Evolutionary conservation across 176 grass and related monocot genomes (phyloP), one percentile per base, ranked within the genome.

Genomic region (Aechmea fasciata): DNA sequence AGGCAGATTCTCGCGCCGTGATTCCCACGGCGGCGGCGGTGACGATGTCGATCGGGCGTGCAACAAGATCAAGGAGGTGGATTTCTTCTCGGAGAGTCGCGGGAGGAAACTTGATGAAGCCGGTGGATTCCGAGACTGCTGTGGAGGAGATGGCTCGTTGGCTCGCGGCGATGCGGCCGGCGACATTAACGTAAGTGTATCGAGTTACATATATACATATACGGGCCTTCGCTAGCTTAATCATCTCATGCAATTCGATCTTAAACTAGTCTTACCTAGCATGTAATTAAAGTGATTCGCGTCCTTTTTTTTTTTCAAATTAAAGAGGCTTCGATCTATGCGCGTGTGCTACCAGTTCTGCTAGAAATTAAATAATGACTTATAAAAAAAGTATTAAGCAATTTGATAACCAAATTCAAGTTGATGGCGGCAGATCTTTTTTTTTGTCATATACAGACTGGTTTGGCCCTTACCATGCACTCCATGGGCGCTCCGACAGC

Each of bases 61-160:
- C 15, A 33, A 66, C 24, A 54, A 33, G 12, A 49, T 62, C 55
- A 73, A 73, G 71, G 71, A 73, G 55, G 12, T 73, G 17, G 71
- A 73, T 13, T 63, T 73, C 55, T 73, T 73, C 71, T 49, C 71
- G 33, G 7, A 17, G 29, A 73, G 59, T 50, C 15, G 33, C 22
- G 54, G 18, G 14, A 63, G 48, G 71, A 25, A 41, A 1, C 33
- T 41, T 41, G 54, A n/a, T 18, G 55, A 10, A 61, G 55, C 55
- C 8, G n/a, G 5, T 41, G 33, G 33, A 41, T 41, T 41, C 4
- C 7, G 9, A 49, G 10, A 6, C 55, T 15, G 55, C 55, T 5
- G 71, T 29, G 50, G 11, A 0, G 51, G 23, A 10, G 69, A 19
- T 13, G 13, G 10, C 18, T 23, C 23, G 6, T 13, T n/a, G 5